Evolutionary conservation across 2,329 filamentous ascomycete species (phyloP).

Genomic region (Pseudogymnoascus sp.): DNA sequence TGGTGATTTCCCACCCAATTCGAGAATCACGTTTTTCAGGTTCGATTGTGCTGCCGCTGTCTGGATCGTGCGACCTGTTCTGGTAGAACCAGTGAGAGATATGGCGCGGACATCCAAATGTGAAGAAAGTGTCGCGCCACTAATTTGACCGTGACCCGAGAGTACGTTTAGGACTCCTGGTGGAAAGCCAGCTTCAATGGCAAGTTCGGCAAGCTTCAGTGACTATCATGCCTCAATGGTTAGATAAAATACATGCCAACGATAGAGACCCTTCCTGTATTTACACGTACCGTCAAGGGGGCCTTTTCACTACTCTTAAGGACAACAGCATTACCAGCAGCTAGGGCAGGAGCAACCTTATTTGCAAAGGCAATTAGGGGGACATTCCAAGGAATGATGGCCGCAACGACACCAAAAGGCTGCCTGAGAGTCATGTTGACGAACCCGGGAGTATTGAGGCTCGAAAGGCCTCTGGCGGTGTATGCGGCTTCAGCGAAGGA

Average conservation of each 20-base stretch:
- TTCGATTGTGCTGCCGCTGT: constrained; percentile 47
- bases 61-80: constrained; percentile 63
- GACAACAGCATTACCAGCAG: constrained; percentile 68
- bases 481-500: constrained; percentile 27
- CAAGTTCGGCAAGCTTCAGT: constrained; percentile 45
- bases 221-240: constrained; percentile 60
- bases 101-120: constrained; percentile 26
- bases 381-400: constrained; percentile 71
- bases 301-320: constrained; percentile 44
- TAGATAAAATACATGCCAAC: constrained; percentile 53
- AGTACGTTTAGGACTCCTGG: constrained; percentile 34
- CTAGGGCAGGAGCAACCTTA: constrained; percentile 55
- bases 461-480: constrained; percentile 23
- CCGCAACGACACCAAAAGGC: constrained; percentile 72
- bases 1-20: constrained; percentile 69
- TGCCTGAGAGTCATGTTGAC: constrained; percentile 53
- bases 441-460: constrained; percentile 30
- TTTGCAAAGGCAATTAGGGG: constrained; percentile 46
- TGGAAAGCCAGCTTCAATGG: constrained; percentile 33
- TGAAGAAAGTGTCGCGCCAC: constrained; percentile 22
- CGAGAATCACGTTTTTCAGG: neutral
- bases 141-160: constrained; percentile 24
- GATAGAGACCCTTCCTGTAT: constrained; percentile 54
- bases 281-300: constrained; percentile 66
- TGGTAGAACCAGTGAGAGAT: constrained; percentile 67